Evolutionary conservation across 2,329 filamentous ascomycete species (phyloP), one percentile per base, ranked within the genome.

Genomic region (Ilyonectria destructans): DNA sequence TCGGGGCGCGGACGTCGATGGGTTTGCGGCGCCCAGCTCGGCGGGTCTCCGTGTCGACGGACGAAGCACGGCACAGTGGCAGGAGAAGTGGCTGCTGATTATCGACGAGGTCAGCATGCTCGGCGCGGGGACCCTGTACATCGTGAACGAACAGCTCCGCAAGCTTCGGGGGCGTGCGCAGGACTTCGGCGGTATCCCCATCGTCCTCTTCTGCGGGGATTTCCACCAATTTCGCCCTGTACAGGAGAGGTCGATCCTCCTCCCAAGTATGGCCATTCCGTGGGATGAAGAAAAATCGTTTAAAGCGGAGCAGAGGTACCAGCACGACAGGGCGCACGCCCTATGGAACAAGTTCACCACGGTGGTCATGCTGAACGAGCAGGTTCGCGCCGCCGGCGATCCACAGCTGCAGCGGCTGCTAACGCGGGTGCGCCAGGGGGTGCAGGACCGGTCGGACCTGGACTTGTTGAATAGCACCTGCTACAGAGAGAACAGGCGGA

Each of bases 11-110:
- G 57, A 49, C 26, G 54, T 23, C 33, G 31, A 33, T 23, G 21
- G 21, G 2, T 43, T n/a, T 15, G 17, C 13, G 6, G 6, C 37
- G 13, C 17, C 15, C 17, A 6, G 58, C 82, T 70, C 33, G 79
- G 54, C 68, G 78, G 80, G 29, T 77, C 78, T 29, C 69, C 77
- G 51, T 1, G 26, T 46, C 10, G 15, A 49, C 35, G 23, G 40
- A 4, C 40, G 10, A 19, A 31, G n/a, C 46, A 23, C 21, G 21
- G 21, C 21, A 4, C 48, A 64, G 13, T 59, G 60, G 58, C 59
- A 60, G 57, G 61, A 68, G 59, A 61, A 64, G 15, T 61, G 35
- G 35, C 4, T 63, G 26, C 58, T 67, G 13, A 52, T 62, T 37
- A 43, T 65, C 29, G 56, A 69, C 23, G 61, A 69, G 46, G 62